Conservation (phyloP, 306 rosid species). For the Argentina anserina region DNA sequence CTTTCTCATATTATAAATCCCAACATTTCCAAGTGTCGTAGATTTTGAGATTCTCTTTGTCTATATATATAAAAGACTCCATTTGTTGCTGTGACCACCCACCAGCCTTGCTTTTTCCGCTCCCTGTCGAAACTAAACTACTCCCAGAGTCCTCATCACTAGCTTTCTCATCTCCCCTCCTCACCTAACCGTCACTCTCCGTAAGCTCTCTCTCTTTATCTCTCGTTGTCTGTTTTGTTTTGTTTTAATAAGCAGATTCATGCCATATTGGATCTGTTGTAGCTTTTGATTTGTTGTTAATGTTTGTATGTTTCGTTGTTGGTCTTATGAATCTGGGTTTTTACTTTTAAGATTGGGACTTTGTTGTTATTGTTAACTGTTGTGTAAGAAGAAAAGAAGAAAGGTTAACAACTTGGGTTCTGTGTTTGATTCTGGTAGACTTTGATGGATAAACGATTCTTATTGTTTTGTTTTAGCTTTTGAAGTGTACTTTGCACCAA, state of each 20-base stretch:
- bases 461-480: not conserved
- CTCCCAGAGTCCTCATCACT: not conserved
- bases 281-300: not conserved
- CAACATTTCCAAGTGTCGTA: not conserved
- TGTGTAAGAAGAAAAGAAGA: not conserved
- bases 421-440: not conserved
- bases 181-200: not conserved
- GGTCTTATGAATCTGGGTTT: not conserved
- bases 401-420: not conserved
- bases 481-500: not conserved
- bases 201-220: not conserved
- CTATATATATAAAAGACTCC: not conserved
- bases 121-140: not conserved
- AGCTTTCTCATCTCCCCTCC: not conserved
- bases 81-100: not conserved
- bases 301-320: not conserved
- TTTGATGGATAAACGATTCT: not conserved
- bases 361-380: not conserved
- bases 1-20: not conserved
- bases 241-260: not conserved
- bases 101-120: conserved; percentile 13
- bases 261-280: not conserved
- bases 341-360: not conserved
- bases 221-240: not conserved
- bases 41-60: not conserved